phyloP scores from a whole-genome alignment of 1,139 yeast genomes.

The Candida tropicalis region DNA sequence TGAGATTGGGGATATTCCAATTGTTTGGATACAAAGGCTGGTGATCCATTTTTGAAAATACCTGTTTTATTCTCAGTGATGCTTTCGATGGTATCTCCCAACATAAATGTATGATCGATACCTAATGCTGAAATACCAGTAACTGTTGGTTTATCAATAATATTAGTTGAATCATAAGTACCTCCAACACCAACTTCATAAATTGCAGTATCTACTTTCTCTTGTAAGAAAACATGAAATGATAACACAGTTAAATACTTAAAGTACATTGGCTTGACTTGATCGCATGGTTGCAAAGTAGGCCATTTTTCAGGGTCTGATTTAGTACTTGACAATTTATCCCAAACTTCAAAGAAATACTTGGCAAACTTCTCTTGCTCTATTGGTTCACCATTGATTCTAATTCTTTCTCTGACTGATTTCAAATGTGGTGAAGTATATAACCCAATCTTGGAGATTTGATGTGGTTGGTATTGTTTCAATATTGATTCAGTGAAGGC shows the following conservation, averaged over 20 bases:
- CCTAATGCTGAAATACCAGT: constrained; percentile 89
- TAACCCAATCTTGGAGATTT: constrained; percentile 69
- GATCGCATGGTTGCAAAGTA: constrained; percentile 61
- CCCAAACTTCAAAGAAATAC: constrained; percentile 95
- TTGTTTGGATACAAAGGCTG: constrained; percentile 69
- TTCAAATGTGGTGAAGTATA: constrained; percentile 96
- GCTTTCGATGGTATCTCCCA: constrained; percentile 85
- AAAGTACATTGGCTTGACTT: constrained; percentile 89
- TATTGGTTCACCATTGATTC: constrained; percentile 86
- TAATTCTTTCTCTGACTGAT: constrained; percentile 88
- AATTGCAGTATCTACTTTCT: constrained; percentile 88
- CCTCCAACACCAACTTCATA: constrained; percentile 99
- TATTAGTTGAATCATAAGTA: constrained; percentile 91
- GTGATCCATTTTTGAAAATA: constrained; percentile 69
- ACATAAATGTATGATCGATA: constrained; percentile 87
- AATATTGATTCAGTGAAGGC: constrained; percentile 89
- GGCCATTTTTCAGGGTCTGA: constrained; percentile 67
- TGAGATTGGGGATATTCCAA: constrained; percentile 55
- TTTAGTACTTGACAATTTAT: constrained; percentile 60
- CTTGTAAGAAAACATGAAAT: constrained; percentile 85
- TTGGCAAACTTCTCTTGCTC: constrained; percentile 77
- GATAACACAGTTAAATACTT: constrained; percentile 86
- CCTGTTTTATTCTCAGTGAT: constrained; percentile 98
- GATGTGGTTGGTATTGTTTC: constrained; percentile 49
- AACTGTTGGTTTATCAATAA: constrained; percentile 76